Conservation (phyloP, 441 rosid genomes). For the Adansonia rubrostipa region DNA sequence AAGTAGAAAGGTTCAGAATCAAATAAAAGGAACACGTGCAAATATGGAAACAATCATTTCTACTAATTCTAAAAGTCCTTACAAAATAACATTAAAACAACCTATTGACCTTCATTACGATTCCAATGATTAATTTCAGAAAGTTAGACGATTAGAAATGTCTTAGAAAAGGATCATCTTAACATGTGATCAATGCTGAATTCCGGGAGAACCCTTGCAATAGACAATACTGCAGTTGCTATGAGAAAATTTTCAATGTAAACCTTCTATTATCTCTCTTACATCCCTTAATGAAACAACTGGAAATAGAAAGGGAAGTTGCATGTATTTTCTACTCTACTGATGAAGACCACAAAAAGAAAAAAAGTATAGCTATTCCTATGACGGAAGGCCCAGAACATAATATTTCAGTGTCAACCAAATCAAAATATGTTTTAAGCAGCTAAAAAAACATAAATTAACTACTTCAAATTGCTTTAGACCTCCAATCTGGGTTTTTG, state of each 20-base stretch:
- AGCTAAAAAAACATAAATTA: background rate
- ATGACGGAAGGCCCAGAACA: constrained; percentile 3
- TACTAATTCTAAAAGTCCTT: background rate
- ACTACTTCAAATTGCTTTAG: background rate
- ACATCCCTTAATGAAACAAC: background rate
- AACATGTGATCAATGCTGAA: background rate
- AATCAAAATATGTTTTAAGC: constrained; percentile 1
- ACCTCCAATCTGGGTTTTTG: background rate
- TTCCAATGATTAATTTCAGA: background rate
- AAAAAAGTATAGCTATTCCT: background rate
- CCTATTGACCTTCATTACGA: background rate
- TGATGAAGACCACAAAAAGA: background rate
- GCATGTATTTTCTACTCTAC: background rate
- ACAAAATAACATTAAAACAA: constrained; percentile 8
- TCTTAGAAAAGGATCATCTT: background rate
- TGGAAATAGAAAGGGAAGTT: background rate
- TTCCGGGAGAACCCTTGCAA: background rate
- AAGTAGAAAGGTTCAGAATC: background rate
- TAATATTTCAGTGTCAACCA: background rate
- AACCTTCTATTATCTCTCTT: background rate
- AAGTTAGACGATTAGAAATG: background rate
- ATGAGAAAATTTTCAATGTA: background rate
- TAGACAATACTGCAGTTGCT: background rate
- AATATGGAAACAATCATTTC: background rate
- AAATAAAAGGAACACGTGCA: background rate